Evolutionary conservation across 2,329 filamentous ascomycete species (phyloP), one percentile per base, ranked within the genome.

Genomic region (Claviceps maximensis): DNA sequence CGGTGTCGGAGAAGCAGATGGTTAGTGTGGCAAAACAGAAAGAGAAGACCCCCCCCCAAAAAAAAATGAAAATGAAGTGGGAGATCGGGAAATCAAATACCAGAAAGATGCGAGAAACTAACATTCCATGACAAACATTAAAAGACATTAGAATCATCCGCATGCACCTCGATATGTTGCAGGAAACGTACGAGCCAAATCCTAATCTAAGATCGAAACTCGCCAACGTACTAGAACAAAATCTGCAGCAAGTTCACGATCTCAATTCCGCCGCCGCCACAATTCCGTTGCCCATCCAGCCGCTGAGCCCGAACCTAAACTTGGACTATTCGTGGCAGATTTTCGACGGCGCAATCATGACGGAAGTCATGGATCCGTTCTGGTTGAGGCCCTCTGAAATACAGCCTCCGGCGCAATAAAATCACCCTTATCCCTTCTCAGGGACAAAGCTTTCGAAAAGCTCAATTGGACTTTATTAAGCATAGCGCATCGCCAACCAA

Each of bases 1-100:
- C 1, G 69, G 69, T 0, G 65, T 67, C 10, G 68, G 68, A 0
- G 68, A 72, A 50, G 55, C 61, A 2, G 67, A 69, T 27, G 67
- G 68, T 69, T 57, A 33, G 31, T 33, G 31, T 33, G 31, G 31
- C 31, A 5, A 33, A 7, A 10, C 8, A 33, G 9, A 33, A 2
- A 2, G 9, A 10, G 12, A 33, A 33, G 12, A n/a, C n/a, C n/a
- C n/a, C n/a, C n/a, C n/a, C n/a, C n/a, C 5, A 7, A 33, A 33
- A 33, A 33, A 8, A 33, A 33, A 33, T 9, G 9, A 33, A 33
- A 10, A 33, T 9, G 12, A 33, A 33, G 8, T 4, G 27, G 4
- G 4, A 29, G 8, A 29, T 4, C 4, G 8, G 4, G 4, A 8
- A 4, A 29, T 8, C 27, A 8, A 29, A 27, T 15, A 9, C n/a